Evolutionary conservation across 148 eudicot genomes (phyloP), one percentile per base, ranked within the genome.

Genomic region (Tetragonia tetragonoides): DNA sequence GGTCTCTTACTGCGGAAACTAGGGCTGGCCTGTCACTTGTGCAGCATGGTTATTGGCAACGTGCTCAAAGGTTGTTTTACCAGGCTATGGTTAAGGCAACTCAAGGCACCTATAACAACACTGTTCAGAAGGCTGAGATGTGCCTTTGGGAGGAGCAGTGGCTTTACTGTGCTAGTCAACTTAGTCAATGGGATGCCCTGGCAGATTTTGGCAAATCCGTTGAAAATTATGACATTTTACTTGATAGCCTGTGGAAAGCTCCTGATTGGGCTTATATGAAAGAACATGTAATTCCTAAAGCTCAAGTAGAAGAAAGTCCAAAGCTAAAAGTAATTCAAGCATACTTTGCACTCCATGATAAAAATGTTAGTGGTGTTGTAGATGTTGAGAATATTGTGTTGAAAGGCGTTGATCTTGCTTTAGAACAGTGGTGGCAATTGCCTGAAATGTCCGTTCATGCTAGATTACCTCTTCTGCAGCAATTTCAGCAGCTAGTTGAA

Each of bases 81-180:
- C 98, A 93, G 83, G 99, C 98, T 74, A 96, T 93, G 99, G 85
- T 90, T 42, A 96, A 93, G 88, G 98, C 98, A 79, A 96, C 98
- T 65, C 99, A 96, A 78, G 99, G 99, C 59, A 93, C 98, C 49
- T 96, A 93, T 77, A 96, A 90, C 77, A 90, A 91, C 83, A 93
- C 92, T 51, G 99, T 96, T 65, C 99, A 97, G 15, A 96, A 96
- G 86, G 97, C 98, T 78, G 99, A 96, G 85, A 96, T 96, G 99
- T 96, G 98, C 79, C 95, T 93, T 76, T 96, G 99, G 99, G 99
- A 96, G 84, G 98, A 96, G 80, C 99, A 96, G 80, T 96, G 99
- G 99, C 90, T 93, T 41, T 83, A 81, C 84, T 96, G 98, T 87
- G 98, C 98, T 79, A 84, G 90, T 77, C 99, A 93, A 84, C 97